Evolutionary conservation across 129 eudicot genomes (phyloP).

Genomic region (Solidago caesia): DNA sequence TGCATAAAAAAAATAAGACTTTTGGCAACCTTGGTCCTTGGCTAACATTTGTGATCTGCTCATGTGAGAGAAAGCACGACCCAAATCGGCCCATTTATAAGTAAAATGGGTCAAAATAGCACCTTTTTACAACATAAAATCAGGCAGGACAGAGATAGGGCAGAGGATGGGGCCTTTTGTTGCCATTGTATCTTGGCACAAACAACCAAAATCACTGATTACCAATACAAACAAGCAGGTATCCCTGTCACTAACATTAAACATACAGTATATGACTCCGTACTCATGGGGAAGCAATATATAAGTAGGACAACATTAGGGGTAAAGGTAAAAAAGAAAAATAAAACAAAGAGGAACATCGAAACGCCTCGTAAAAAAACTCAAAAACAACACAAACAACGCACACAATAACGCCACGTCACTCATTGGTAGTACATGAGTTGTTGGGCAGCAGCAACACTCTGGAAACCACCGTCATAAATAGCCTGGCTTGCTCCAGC

Average conservation of each 20-base stretch:
- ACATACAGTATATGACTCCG: conserved; percentile 29
- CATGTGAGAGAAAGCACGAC: too few relatives aligned
- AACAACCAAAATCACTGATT: not conserved
- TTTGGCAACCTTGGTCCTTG: too few relatives aligned
- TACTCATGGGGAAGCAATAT: conserved; percentile 33
- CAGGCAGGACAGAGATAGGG: not conserved
- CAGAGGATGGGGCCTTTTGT: not conserved
- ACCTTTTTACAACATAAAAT: not conserved
- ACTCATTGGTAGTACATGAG: conserved; percentile 93
- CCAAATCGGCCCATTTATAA: too few relatives aligned
- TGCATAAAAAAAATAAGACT: too few relatives aligned
- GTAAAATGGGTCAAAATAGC: too few relatives aligned
- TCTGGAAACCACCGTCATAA: conserved; percentile 88
- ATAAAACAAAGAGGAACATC: conserved; percentile 19
- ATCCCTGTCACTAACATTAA: conserved; percentile 20
- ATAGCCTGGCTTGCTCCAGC: conserved; percentile 93
- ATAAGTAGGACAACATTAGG: conserved; percentile 29
- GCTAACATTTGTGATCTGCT: too few relatives aligned
- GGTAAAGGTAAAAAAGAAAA: not conserved
- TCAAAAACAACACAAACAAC: conserved; percentile 21
- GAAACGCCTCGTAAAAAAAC: conserved; percentile 26
- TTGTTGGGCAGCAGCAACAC: conserved; percentile 93
- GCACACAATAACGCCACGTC: conserved; percentile 21
- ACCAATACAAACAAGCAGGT: conserved; percentile 31
- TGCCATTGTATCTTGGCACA: not conserved